These are phyloP conservation scores for Neoscytalidium dimidiatum DNA, from an alignment of 2,329 filamentous ascomycete genomes.

Conservation along the genomic window DNA sequence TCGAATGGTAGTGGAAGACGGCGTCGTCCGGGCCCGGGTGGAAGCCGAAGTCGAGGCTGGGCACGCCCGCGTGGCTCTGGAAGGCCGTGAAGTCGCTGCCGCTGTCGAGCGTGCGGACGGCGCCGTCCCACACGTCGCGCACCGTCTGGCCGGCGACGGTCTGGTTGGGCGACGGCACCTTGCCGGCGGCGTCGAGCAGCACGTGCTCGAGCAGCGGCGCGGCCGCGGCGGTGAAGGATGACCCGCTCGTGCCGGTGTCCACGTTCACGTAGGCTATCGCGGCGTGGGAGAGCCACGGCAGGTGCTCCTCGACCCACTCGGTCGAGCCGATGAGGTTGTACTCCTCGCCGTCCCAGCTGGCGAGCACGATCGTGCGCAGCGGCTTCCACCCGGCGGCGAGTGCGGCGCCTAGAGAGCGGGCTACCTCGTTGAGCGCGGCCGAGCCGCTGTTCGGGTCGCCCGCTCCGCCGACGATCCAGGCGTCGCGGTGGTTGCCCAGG, in stretches of 20 bases:
- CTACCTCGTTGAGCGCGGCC: constrained; percentile 75
- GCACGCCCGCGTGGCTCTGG: constrained; percentile 55
- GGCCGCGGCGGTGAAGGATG: constrained; percentile 64
- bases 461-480: constrained; percentile 81
- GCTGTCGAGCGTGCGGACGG: constrained; percentile 57
- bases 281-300: constrained; percentile 74
- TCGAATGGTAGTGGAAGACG: constrained; percentile 77
- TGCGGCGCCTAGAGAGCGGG: constrained; percentile 72
- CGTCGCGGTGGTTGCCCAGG: constrained; percentile 89
- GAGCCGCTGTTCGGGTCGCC: constrained; percentile 83
- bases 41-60: constrained; percentile 52
- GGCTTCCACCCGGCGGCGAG: constrained; percentile 78
- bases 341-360: constrained; percentile 69
- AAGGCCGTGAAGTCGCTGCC: constrained; percentile 56
- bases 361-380: constrained; percentile 86
- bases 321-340: constrained; percentile 85
- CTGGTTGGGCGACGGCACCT: constrained; percentile 64
- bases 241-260: constrained; percentile 71
- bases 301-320: constrained; percentile 89
- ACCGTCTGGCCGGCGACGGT: constrained; percentile 70
- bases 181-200: constrained; percentile 62
- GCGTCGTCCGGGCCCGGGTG: constrained; percentile 41
- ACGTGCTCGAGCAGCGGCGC: constrained; percentile 76
- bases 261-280: constrained; percentile 85
- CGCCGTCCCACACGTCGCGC: constrained; percentile 61